Evolutionary conservation across 306 rosid species (phyloP).

Genomic region (Casuarina equisetifolia): DNA sequence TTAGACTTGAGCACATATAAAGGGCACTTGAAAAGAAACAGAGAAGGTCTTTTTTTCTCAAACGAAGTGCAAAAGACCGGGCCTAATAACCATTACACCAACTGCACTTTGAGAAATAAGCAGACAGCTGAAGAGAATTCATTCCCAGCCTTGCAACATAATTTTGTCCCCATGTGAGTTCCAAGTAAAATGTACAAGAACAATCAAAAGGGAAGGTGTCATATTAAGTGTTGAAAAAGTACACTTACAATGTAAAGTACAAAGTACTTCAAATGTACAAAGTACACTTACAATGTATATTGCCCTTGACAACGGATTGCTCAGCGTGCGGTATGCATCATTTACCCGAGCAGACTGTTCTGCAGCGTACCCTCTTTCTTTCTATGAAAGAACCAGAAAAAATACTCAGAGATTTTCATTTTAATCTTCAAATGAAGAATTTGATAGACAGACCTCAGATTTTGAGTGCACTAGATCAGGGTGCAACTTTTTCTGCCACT

Average conservation of each 20-base stretch:
- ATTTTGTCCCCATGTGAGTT: not conserved
- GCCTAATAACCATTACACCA: not conserved
- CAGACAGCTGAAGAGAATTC: not conserved
- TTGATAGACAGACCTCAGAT: slow-evolving; percentile 59
- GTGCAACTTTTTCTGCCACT: slow-evolving; percentile 95
- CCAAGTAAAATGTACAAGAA: not conserved
- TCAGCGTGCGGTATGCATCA: slow-evolving; percentile 80
- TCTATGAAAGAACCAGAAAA: slow-evolving; percentile 41
- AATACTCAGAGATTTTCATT: not conserved
- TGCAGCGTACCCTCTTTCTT: slow-evolving; percentile 85
- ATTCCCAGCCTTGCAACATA: not conserved
- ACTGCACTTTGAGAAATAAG: not conserved
- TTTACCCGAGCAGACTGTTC: slow-evolving; percentile 91
- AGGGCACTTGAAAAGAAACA: not conserved
- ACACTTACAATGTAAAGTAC: slow-evolving; percentile 79
- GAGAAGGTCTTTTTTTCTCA: not conserved
- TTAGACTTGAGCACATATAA: too few relatives aligned
- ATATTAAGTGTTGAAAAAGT: not conserved
- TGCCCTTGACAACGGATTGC: slow-evolving; percentile 75
- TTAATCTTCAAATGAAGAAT: not conserved
- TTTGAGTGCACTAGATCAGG: slow-evolving; percentile 97
- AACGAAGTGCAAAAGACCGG: not conserved
- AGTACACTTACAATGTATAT: slow-evolving; percentile 68
- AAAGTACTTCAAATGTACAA: too few relatives aligned
- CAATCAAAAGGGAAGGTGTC: not conserved